Base-by-base conservation (phyloP, 192 early-diverging fungal species). In the Backusella morwellensis region DNA sequence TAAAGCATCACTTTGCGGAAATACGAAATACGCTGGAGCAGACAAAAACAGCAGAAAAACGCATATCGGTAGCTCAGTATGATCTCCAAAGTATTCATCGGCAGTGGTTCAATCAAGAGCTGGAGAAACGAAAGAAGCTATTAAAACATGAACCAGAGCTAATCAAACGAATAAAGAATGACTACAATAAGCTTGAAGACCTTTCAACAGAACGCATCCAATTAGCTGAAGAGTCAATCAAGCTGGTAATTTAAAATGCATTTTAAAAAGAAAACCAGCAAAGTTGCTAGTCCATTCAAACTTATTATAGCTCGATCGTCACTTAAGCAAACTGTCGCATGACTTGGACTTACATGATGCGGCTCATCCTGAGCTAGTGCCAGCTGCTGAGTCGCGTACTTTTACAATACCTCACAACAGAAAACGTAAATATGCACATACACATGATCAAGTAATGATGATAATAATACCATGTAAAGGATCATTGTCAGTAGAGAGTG, bases 1-100 rank as follows among this genome's bases (percentile, higher is more conserved):
- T 81, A 38, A 35, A 54, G 7, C 77, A 81, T 47, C 80, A 81
- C 35, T 81, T 76, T 72, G 72, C 80, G 34, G 80, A 81, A 75
- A 81, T 81, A 15, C 72, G 73, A 42, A 77, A 81, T 29, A 36
- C 76, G 32, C 41, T 77, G 21, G 76, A 81, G 35, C 80, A 81
- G 26, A 42, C 63, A 15, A 68, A 77, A 72, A 76, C 59, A 36
- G 50, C 77, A 6, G 80, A 81, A 41, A 44, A 72, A 26, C 75
- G 76, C 35, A 74, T 81, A 17, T 67, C 75, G 5, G 50, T 69
- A 21, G 72, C 47, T 5, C 72, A 81, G 29, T 73, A 77, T 21
- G 76, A 81, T 21, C 52, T 81, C 3, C 59, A 73, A 15, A 81
- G 70, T 38, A 74, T 81, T 40, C 80, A 81, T 75, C 44, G 68